phyloP scores from a whole-genome alignment of 371 early-diverging fungal genomes.

The Coemansia linderi region DNA sequence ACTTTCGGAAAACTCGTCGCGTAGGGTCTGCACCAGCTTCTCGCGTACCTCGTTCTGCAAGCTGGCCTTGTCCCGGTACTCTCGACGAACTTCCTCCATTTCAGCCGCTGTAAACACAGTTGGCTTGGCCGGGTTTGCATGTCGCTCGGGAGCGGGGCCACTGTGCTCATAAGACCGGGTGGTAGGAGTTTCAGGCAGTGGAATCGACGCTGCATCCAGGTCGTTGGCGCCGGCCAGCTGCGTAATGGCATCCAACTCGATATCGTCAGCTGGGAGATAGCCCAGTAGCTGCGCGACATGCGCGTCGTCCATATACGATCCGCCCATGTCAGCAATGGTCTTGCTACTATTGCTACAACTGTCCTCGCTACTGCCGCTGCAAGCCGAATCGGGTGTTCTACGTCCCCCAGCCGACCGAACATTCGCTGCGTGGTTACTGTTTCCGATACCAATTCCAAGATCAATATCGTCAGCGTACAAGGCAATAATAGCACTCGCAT shows the following conservation, averaged over 20 bases:
- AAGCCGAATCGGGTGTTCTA: conserved; percentile 9
- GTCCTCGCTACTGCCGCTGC: conserved; percentile 10
- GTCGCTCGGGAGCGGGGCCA: neutral
- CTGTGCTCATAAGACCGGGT: neutral
- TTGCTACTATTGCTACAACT: conserved; percentile 9
- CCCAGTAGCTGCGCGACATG: conserved; percentile 3
- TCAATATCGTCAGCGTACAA: conserved; percentile 14
- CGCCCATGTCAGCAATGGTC: neutral
- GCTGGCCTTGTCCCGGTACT: conserved; percentile 8
- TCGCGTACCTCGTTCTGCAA: conserved; percentile 20
- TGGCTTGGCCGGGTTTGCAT: neutral
- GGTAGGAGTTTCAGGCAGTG: conserved; percentile 26
- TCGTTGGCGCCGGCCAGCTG: neutral
- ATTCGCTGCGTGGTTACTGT: neutral
- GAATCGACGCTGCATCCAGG: conserved; percentile 18
- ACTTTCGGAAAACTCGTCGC: conserved; percentile 19
- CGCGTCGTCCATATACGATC: conserved; percentile 5
- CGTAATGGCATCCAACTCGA: neutral
- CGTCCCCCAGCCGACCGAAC: neutral
- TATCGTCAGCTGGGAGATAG: neutral
- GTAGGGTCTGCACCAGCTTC: conserved; percentile 11
- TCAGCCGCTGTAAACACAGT: neutral
- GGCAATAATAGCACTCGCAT: conserved; percentile 27
- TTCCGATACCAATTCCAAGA: neutral
- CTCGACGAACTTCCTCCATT: neutral